A percentile compares a stretch with the other conserved stretches of the same genome.
phyloP scores from a whole-genome alignment of 2,329 filamentous ascomycete genomes.

The Cladophialophora immunda region DNA sequence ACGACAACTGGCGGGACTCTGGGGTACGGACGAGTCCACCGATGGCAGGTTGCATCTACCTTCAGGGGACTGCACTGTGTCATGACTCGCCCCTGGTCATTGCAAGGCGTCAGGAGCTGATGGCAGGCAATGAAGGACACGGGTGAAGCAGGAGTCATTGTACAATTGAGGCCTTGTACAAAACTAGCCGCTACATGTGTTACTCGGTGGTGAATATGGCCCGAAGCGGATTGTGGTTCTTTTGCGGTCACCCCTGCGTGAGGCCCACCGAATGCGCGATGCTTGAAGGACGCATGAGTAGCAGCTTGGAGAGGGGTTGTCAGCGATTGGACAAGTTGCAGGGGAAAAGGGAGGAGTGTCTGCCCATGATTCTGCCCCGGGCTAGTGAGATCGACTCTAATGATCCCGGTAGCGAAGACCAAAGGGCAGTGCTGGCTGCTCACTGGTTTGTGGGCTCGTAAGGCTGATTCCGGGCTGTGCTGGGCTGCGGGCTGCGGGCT shows the following conservation, averaged over 20 bases:
- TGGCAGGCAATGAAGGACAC: conserved; percentile 12
- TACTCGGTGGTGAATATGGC: background rate
- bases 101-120: conserved; percentile 51
- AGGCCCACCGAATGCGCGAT: background rate
- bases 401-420: conserved; percentile 1
- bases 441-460: conserved; percentile 14
- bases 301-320: background rate
- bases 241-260: background rate
- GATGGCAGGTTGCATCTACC: conserved; percentile 57
- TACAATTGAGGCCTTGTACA: conserved; percentile 18
- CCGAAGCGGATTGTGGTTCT: background rate
- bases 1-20: background rate
- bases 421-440: conserved; percentile 10
- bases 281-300: background rate
- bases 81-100: conserved; percentile 56
- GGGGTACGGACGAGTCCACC: conserved; percentile 36
- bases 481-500: too few species aligned
- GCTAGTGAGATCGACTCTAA: conserved; percentile 9
- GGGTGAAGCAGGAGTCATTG: background rate
- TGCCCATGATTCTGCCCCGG: conserved; percentile 32
- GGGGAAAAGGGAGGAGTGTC: conserved; percentile 16
- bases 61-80: conserved; percentile 59
- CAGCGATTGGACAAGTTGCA: conserved; percentile 18
- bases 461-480: conserved; percentile 37
- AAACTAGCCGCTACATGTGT: background rate